Percentiles rank a stretch among this genome's conserved stretches.
phyloP scores from a whole-genome alignment of 108 stramenopile genomes.

The Pseudonitzschia multiseries region DNA sequence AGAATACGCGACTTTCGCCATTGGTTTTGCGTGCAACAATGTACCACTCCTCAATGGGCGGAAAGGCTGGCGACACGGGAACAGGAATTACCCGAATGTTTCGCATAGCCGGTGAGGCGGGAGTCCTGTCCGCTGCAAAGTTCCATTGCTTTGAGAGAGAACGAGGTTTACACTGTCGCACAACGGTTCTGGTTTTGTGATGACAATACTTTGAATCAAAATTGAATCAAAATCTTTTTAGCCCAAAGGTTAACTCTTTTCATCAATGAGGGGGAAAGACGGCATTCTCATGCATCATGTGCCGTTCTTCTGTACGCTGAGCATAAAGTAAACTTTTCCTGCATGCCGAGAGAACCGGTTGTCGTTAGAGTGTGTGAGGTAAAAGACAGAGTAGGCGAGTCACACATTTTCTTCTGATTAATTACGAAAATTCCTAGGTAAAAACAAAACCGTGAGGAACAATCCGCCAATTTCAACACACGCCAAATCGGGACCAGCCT shows the following conservation, averaged over 20 bases:
- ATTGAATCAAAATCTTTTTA: too few relatives aligned
- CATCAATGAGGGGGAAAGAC: too few relatives aligned
- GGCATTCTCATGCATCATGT: background rate
- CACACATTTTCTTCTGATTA: background rate
- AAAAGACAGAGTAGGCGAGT: background rate
- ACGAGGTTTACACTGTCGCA: too few relatives aligned
- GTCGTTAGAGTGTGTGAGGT: background rate
- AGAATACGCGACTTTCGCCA: background rate
- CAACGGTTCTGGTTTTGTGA: too few relatives aligned
- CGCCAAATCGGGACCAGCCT: too few relatives aligned
- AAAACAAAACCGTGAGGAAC: background rate
- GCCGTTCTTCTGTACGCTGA: background rate
- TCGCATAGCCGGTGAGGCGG: background rate
- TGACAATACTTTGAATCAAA: too few relatives aligned
- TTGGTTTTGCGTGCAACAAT: background rate
- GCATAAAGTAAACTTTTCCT: background rate
- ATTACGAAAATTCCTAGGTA: background rate
- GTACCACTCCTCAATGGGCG: conserved; percentile 1
- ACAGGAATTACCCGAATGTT: background rate
- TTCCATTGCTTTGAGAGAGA: background rate
- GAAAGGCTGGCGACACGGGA: background rate
- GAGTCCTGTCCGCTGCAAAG: background rate
- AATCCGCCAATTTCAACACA: background rate
- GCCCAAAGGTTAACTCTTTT: too few relatives aligned
- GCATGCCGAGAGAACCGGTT: background rate